Conservation (phyloP, 2,329 filamentous ascomycete species). For the Verticillium nonalfalfae region DNA sequence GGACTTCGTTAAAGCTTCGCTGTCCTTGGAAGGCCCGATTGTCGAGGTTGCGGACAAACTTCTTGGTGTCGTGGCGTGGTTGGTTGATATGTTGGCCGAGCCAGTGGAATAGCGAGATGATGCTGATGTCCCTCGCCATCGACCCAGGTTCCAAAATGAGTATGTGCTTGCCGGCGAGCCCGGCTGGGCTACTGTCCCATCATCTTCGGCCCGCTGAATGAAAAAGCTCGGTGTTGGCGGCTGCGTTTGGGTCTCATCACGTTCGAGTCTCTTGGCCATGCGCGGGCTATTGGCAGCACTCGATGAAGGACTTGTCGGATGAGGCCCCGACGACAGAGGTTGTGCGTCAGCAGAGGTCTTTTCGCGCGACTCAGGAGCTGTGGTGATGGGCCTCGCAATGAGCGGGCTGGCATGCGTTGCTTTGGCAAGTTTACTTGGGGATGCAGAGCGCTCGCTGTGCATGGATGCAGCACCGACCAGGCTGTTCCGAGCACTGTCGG, state of each 20-base stretch:
- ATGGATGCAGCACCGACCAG: slow-evolving; percentile 29
- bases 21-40: neutral
- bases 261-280: slow-evolving; percentile 11
- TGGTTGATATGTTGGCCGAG: neutral
- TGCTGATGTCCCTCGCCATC: slow-evolving; percentile 40
- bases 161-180: slow-evolving; percentile 34
- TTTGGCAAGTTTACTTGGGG: slow-evolving; percentile 37
- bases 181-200: slow-evolving; percentile 27
- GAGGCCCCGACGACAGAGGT: slow-evolving; percentile 11
- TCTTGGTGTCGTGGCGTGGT: neutral
- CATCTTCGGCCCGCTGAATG: slow-evolving; percentile 35
- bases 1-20: neutral
- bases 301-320: slow-evolving; percentile 32
- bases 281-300: slow-evolving; percentile 14
- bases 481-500: slow-evolving; percentile 32
- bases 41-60: neutral
- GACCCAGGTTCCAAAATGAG: slow-evolving; percentile 52
- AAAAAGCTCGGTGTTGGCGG: slow-evolving; percentile 53
- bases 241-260: slow-evolving; percentile 18
- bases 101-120: neutral
- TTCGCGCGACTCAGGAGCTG: slow-evolving; percentile 39
- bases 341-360: slow-evolving; percentile 31
- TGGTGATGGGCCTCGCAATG: slow-evolving; percentile 27
- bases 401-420: slow-evolving; percentile 7
- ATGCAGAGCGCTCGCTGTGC: slow-evolving; percentile 48